These are phyloP conservation scores for Skeletonema potamos DNA, from an alignment of 108 stramenopile genomes.

Conservation along the genomic window DNA sequence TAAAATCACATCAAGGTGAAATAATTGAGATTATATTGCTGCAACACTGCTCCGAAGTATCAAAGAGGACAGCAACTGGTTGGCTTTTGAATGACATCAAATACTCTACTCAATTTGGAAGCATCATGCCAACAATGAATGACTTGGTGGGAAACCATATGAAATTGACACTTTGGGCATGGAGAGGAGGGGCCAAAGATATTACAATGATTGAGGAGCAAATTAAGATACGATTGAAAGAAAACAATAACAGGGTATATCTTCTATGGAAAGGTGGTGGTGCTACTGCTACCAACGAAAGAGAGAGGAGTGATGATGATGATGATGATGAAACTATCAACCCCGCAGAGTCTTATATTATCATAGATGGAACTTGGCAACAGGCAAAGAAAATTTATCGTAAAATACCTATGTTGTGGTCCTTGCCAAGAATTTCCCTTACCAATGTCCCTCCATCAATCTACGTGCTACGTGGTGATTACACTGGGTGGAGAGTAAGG, in stretches of 20 bases:
- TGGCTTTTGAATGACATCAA: slow-evolving; percentile 9
- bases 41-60: slow-evolving; percentile 7
- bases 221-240: neutral
- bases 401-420: slow-evolving; percentile 22
- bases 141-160: neutral
- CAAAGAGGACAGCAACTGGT: slow-evolving; percentile 15
- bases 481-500: slow-evolving; percentile 30
- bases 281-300: neutral
- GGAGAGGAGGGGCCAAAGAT: neutral
- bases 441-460: slow-evolving; percentile 9
- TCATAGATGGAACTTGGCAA: slow-evolving; percentile 44
- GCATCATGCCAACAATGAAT: neutral
- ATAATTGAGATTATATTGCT: neutral
- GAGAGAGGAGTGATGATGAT: slow-evolving; percentile 2
- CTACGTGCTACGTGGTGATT: slow-evolving; percentile 29
- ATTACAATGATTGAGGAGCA: neutral
- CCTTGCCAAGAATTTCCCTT: slow-evolving; percentile 17
- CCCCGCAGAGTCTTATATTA: slow-evolving; percentile 11
- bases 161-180: neutral
- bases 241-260: neutral
- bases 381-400: slow-evolving; percentile 31
- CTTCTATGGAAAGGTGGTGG: neutral
- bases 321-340: neutral
- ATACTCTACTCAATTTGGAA: neutral
- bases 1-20: neutral